Evolutionary conservation across 1,284 basidiomycete genomes (phyloP), one percentile per base, ranked within the genome.

Genomic region (Kwoniella shivajii): DNA sequence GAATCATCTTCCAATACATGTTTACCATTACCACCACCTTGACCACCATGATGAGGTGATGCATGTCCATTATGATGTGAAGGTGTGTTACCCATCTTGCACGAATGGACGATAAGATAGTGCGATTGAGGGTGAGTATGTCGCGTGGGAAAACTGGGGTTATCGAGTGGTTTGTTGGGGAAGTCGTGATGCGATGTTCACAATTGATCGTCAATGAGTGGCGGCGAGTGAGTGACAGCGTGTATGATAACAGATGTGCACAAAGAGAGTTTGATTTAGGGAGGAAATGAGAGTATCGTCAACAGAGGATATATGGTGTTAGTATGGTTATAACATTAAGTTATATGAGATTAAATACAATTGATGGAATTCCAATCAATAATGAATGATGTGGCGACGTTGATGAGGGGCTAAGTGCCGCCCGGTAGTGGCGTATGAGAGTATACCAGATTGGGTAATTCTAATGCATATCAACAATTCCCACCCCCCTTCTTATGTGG

Each of bases 11-110:
- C 41, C 27, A 43, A 20, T 14, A 10, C 22, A 43, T 43, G 41
- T 18, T 27, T 24, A 43, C 41, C 24, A 18, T n/a, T 43, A 13
- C 20, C 41, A 43, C 37, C n/a, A 18, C 37, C 37, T 26, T 30
- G 31, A 16, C 26, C n/a, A 33, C 44, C 44, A 29, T 30, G 24
- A 22, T 50, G 48, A 2, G 36, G 30, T 31, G 49, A 18, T 20
- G 36, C 22, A 1, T 64, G 65, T n/a, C 66, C 67, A 37, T 74
- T 66, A 24, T 65, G 68, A 44, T 68, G 60, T 9, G 74, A 76
- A 24, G 74, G 74, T 27, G 74, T 75, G 63, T 76, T 76, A 20
- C 74, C 74, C 74, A 76, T 76, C 54, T 2, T 63, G 61, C 11
- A 34, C 7, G 18, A 20, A 31, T 44, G 22, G 24, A 6, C 6